Base-by-base conservation (phyloP, 495 filamentous ascomycete genomes). In the Hypoxylon perforatum region DNA sequence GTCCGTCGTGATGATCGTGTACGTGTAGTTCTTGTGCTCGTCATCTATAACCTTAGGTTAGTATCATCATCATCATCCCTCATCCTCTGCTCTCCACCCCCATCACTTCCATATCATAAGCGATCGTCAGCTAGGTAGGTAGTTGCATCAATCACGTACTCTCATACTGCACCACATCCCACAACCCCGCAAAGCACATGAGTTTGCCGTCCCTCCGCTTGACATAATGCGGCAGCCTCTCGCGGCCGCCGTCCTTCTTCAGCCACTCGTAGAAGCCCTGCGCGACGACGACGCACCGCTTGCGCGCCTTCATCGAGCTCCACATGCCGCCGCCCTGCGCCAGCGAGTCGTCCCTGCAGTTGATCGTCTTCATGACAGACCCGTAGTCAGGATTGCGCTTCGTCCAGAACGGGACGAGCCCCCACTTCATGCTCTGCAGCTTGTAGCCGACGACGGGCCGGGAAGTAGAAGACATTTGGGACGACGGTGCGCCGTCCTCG, bases 231-330 rank as follows among this genome's bases (percentile, higher is more conserved):
- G 95, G 95, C 0, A 93, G 78, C 76, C 89, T 92, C 62, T 92
- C 88, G 67, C 92, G 94, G 0, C 87, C 83, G 0, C 87, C 87
- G 23, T 87, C 85, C 69, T 92, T 92, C 75, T 95, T 92, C 52
- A 95, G 76, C 95, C 95, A 99, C 76, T 99, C 95, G 75, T 94
- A 99, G 77, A 97, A 99, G 2, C 95, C 95, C 76, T 97, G 88
- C 12, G 90, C 92, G 3, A 94, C 66, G 1, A 99, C 87, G 41
- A 97, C 80, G 72, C 95, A 99, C 21, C 95, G 84, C 74, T 97
- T 96, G 69, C 81, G 86, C 48, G 87, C 84, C 75, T 97, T 97
- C 91, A 98, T 97, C 12, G 82, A 85, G 22, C 85, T 90, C 95
- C 95, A 99, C 88, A 97, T 92, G 11, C 93, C 93, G 2, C 86